A percentile compares a stretch with the other conserved stretches of the same genome.
Conservation (phyloP, 768 basidiomycete species). For the Rhizopogon salebrosus region DNA sequence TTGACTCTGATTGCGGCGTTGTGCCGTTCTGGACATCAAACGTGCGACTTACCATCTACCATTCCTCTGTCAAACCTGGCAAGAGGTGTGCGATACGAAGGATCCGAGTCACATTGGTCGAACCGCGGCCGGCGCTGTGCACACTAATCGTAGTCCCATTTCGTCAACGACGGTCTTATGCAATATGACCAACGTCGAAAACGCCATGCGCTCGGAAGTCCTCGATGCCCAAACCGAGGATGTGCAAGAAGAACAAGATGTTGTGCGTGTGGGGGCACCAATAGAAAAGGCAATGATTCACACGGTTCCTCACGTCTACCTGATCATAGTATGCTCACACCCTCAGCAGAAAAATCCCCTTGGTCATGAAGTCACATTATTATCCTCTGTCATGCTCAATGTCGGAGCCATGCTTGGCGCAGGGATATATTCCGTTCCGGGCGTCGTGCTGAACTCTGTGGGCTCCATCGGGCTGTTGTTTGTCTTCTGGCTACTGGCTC, state of each 20-base stretch:
- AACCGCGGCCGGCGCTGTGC: too few species aligned
- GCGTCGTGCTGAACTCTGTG: slow-evolving; percentile 3
- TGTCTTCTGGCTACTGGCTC: slow-evolving; percentile 1
- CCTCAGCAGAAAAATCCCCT: slow-evolving; percentile 1
- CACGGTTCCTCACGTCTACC: not conserved
- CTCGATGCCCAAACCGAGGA: not conserved
- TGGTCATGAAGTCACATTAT: slow-evolving; percentile 2
- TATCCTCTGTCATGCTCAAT: slow-evolving; percentile 4
- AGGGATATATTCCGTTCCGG: slow-evolving; percentile 4
- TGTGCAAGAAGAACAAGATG: not conserved
- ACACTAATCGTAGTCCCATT: too few species aligned
- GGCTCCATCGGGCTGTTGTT: slow-evolving; percentile 1
- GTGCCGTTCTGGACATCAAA: too few species aligned
- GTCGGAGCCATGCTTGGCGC: slow-evolving; percentile 2
- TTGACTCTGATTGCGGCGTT: too few species aligned
- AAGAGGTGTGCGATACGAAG: too few species aligned
- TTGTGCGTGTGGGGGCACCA: not conserved
- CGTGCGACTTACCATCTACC: too few species aligned
- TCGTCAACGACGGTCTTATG: too few species aligned
- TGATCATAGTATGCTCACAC: not conserved
- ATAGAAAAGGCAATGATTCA: not conserved
- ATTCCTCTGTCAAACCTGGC: too few species aligned
- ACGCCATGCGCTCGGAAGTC: not conserved
- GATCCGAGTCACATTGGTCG: too few species aligned
- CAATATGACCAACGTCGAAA: not conserved